phyloP scores from a whole-genome alignment of 768 basidiomycete genomes.

The Lactifluus pinguis region DNA sequence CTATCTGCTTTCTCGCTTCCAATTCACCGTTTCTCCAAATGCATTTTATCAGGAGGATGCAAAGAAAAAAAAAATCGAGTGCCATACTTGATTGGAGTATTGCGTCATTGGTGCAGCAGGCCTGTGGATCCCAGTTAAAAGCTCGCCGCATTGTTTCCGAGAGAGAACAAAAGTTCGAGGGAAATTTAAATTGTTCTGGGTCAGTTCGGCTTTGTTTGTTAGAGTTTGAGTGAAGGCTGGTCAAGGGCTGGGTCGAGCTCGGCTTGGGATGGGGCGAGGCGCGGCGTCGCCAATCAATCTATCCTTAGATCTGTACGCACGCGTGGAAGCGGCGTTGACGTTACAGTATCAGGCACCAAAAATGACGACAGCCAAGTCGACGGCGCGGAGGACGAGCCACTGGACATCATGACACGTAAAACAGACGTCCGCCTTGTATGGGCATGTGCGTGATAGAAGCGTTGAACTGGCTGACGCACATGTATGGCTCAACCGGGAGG shows the following conservation, averaged over 20 bases:
- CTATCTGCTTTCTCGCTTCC: neutral
- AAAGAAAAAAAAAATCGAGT: neutral
- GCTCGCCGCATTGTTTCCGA: neutral
- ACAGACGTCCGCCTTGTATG: neutral
- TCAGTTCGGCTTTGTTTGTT: neutral
- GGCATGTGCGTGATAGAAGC: neutral
- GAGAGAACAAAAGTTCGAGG: neutral
- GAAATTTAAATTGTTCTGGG: neutral
- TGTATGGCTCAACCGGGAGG: neutral
- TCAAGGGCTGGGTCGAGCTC: conserved; percentile 5
- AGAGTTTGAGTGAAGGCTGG: neutral
- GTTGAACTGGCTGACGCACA: neutral
- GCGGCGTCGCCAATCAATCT: conserved; percentile 4
- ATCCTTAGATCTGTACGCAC: neutral
- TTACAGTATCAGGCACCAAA: neutral
- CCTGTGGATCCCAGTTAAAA: neutral
- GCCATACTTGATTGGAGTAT: neutral
- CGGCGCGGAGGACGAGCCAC: neutral
- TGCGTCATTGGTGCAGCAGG: neutral
- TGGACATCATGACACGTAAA: neutral
- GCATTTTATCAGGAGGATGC: neutral
- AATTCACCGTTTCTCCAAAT: neutral
- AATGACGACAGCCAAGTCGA: conserved; percentile 1
- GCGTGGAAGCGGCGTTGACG: neutral
- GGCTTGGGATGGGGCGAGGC: neutral